phyloP scores from a whole-genome alignment of 495 filamentous ascomycete genomes.

The Cairneyella variabilis region DNA sequence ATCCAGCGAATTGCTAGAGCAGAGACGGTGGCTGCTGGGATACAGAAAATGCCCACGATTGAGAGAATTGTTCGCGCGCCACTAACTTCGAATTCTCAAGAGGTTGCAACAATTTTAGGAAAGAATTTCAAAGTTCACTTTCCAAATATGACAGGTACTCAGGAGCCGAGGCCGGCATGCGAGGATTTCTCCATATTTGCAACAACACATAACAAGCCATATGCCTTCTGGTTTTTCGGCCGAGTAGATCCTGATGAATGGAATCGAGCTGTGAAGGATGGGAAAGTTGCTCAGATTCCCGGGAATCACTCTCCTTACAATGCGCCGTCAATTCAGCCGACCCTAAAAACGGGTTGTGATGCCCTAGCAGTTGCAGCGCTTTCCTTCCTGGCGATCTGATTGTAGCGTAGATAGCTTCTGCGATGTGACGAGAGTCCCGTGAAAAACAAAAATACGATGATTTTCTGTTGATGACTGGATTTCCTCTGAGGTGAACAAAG shows the following conservation, averaged over 20 bases:
- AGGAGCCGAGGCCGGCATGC: conserved; percentile 32
- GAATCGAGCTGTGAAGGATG: conserved; percentile 33
- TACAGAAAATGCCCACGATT: conserved; percentile 50
- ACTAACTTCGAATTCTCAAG: conserved; percentile 34
- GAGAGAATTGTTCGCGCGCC: conserved; percentile 48
- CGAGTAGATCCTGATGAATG: conserved; percentile 34
- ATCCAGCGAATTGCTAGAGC: conserved; percentile 28
- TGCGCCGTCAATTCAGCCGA: too few relatives aligned
- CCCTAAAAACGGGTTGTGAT: too few relatives aligned
- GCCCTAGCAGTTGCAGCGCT: too few relatives aligned
- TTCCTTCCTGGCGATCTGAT: too few relatives aligned
- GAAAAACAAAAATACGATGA: too few relatives aligned
- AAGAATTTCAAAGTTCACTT: conserved; percentile 9
- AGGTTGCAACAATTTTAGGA: conserved; percentile 29
- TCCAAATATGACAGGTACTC: too few relatives aligned
- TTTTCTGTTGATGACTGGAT: too few relatives aligned
- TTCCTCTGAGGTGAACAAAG: too few relatives aligned
- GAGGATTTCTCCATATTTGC: conserved; percentile 58
- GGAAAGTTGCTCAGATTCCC: conserved; percentile 37
- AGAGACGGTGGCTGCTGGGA: conserved; percentile 38
- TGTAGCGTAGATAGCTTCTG: too few relatives aligned
- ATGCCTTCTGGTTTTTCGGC: conserved; percentile 53
- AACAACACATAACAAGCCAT: conserved; percentile 41
- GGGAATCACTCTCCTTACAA: too few relatives aligned
- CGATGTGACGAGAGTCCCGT: too few relatives aligned